Evolutionary conservation across 768 basidiomycete genomes (phyloP).

Genomic region (Russula emetica): DNA sequence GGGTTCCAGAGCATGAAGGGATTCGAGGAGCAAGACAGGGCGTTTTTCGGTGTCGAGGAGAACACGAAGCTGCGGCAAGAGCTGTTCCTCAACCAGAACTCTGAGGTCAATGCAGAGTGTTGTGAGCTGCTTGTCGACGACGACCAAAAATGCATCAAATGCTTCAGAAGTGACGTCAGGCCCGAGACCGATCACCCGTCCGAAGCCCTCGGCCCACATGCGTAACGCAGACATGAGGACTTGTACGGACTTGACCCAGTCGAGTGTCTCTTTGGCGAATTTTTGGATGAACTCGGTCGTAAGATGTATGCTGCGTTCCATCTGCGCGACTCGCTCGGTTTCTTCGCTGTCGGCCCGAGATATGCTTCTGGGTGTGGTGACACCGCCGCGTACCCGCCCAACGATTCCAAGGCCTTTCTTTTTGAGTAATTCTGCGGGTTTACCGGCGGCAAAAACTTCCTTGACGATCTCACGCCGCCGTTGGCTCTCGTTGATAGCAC

Average conservation of each 20-base stretch:
- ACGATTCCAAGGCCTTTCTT: slow-evolving; percentile 42
- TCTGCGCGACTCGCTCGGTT: slow-evolving; percentile 15
- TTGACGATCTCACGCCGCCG: slow-evolving; percentile 75
- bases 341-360: slow-evolving; percentile 40
- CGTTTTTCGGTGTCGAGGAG: slow-evolving; percentile 57
- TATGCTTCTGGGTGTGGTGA: slow-evolving; percentile 48
- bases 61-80: slow-evolving; percentile 55
- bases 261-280: slow-evolving; percentile 23
- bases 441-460: slow-evolving; percentile 50
- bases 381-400: slow-evolving; percentile 56
- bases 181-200: slow-evolving; percentile 30
- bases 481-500: slow-evolving; percentile 74
- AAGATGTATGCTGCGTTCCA: slow-evolving; percentile 21
- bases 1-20: slow-evolving; percentile 68
- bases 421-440: slow-evolving; percentile 30
- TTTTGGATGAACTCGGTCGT: slow-evolving; percentile 18
- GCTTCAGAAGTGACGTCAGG: slow-evolving; percentile 31
- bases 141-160: slow-evolving; percentile 45
- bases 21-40: slow-evolving; percentile 61
- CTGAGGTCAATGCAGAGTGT: slow-evolving; percentile 53
- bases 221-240: slow-evolving; percentile 11
- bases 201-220: slow-evolving; percentile 27
- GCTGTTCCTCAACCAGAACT: slow-evolving; percentile 45
- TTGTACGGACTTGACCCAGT: slow-evolving; percentile 24
- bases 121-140: slow-evolving; percentile 52